Conservation (phyloP, 176 grass and related monocot species). For the Bromus sterilis region DNA sequence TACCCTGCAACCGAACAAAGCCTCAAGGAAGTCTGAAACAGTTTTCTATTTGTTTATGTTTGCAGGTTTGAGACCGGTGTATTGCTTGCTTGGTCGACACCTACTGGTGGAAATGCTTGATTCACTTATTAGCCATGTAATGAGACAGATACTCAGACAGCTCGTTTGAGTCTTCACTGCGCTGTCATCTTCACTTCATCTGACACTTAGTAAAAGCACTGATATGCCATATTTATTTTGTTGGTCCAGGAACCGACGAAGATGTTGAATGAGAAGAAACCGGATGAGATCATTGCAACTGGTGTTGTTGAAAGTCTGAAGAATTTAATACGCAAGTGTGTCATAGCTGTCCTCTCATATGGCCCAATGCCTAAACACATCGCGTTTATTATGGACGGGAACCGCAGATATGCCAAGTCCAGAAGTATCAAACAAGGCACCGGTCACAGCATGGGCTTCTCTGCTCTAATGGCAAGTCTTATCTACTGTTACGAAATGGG, state of each 20-base stretch:
- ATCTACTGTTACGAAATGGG: constrained; percentile 74
- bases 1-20: no score
- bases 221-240: not conserved
- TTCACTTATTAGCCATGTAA: constrained; percentile 8
- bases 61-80: not conserved
- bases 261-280: constrained; percentile 22
- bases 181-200: not conserved
- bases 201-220: not conserved
- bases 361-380: constrained; percentile 72
- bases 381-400: constrained; percentile 91
- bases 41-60: not conserved
- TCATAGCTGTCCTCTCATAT: constrained; percentile 47
- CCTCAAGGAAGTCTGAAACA: not conserved
- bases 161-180: not conserved
- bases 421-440: constrained; percentile 33
- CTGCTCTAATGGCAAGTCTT: constrained; percentile 45
- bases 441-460: constrained; percentile 61
- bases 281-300: not conserved
- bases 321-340: constrained; percentile 49
- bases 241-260: constrained; percentile 21
- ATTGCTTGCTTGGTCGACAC: not conserved
- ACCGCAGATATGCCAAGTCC: constrained; percentile 73
- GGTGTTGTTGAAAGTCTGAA: constrained; percentile 22
- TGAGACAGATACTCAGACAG: not conserved
- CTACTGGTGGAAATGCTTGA: constrained; percentile 1